A percentile compares a stretch with the other conserved stretches of the same genome.
Conservation (phyloP, 1,139 yeast genomes). For the Saccharomyces hybrid region DNA sequence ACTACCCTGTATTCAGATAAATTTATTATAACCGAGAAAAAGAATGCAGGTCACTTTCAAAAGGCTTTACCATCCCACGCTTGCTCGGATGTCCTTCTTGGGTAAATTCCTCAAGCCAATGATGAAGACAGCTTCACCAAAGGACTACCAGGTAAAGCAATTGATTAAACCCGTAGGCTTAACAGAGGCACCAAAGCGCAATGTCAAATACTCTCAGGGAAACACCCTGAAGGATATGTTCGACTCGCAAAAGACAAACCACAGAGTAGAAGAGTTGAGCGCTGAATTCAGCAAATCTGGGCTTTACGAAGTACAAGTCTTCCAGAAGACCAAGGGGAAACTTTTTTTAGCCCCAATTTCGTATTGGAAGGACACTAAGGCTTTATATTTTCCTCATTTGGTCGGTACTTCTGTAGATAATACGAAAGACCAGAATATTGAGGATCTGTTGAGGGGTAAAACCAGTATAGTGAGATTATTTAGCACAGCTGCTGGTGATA, state of each 20-base stretch:
- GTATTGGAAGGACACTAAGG: slow-evolving; percentile 63
- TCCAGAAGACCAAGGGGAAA: slow-evolving; percentile 74
- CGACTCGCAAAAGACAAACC: slow-evolving; percentile 44
- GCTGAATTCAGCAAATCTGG: slow-evolving; percentile 82
- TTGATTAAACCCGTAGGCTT: slow-evolving; percentile 43
- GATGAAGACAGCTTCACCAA: slow-evolving; percentile 33
- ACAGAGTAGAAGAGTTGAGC: slow-evolving; percentile 54
- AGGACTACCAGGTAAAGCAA: slow-evolving; percentile 33
- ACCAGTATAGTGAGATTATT: slow-evolving; percentile 26
- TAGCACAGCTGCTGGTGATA: slow-evolving; percentile 60
- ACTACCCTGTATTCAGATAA: neutral
- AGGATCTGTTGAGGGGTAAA: slow-evolving; percentile 30
- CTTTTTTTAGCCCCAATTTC: slow-evolving; percentile 74
- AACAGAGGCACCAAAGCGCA: slow-evolving; percentile 31
- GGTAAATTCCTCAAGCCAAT: slow-evolving; percentile 34
- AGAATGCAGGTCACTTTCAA: neutral
- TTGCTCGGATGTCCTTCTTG: slow-evolving; percentile 29
- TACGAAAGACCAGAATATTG: slow-evolving; percentile 35
- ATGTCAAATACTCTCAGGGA: slow-evolving; percentile 23
- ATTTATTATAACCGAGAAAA: neutral
- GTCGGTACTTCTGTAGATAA: slow-evolving; percentile 49
- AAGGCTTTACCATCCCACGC: neutral
- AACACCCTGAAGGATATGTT: slow-evolving; percentile 38
- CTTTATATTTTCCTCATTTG: slow-evolving; percentile 82
- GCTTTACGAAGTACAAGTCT: slow-evolving; percentile 73